Base-by-base conservation (phyloP, 352 stramenopile species). In the Plasmopara muralis region DNA sequence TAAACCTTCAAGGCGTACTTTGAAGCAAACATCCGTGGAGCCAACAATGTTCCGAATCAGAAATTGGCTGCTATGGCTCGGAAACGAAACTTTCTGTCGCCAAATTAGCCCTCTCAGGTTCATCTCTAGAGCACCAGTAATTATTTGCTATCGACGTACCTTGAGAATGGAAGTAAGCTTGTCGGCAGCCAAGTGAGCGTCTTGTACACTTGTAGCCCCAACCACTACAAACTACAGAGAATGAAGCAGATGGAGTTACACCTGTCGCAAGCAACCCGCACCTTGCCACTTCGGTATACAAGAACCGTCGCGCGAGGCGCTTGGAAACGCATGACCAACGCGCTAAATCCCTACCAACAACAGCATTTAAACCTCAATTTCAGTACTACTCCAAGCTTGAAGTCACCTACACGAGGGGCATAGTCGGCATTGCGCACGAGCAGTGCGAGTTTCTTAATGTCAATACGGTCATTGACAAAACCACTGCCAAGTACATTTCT, bases 21-120 rank as follows among this genome's bases (percentile, higher is more conserved):
- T 83, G 29, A 95, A 90, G 20, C 82, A 74, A 25, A 99, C 74
- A 54, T 98, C 96, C 12, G 95, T 78, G 30, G 90, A 95, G 5
- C 77, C 79, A 30, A 97, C 85, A 12, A 98, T 72, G 55, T 98
- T 98, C 29, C 64, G 66, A 45, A 87, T 66, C 14, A 50, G 55
- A 41, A 87, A 87, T 9, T 51, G 62, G n/a, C 50, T 62, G 30
- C 73, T 43, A 8, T 77, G 49, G 35, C 65, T 66, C 16, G 74
- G 68, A 42, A 77, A 84, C 4, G 64, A 64, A 0, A 84, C 54
- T 85, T 87, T 89, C 76, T 88, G 39, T 25, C 20, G 20, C 20
- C 20, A 25, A 25, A 25, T 25, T 25, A 25, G 20, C 9, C 6
- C 18, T 14, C 18, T 15, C 31, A 39, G 29, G 8, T 16, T n/a